Evolutionary conservation across 2,329 filamentous ascomycete species (phyloP).

Genomic region (Fusarium sp.): DNA sequence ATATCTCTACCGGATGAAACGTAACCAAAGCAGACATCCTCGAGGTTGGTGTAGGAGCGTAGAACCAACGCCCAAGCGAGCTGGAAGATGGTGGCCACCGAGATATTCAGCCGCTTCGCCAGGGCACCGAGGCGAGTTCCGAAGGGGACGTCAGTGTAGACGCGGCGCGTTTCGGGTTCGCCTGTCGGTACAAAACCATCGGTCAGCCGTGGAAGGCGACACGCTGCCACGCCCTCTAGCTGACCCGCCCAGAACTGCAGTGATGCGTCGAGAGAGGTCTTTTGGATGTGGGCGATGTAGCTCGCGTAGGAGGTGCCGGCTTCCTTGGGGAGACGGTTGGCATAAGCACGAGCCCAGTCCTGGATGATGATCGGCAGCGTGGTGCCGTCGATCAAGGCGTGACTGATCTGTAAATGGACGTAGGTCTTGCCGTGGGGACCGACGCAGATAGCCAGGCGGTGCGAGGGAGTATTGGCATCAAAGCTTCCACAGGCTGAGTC

Average conservation of each 20-base stretch:
- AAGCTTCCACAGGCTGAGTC: not conserved
- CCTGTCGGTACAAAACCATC: not conserved
- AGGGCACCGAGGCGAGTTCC: not conserved
- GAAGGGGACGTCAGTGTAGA: not conserved
- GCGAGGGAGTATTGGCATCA: not conserved
- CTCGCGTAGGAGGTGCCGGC: not conserved
- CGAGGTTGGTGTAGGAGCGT: constrained; percentile 9
- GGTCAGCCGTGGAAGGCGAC: constrained; percentile 5
- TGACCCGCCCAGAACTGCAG: constrained; percentile 1
- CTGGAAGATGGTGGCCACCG: constrained; percentile 14
- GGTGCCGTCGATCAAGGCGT: constrained; percentile 11
- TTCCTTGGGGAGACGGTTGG: not conserved
- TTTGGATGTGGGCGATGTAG: constrained; percentile 6
- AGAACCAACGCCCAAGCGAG: constrained; percentile 20
- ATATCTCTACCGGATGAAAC: constrained; percentile 7
- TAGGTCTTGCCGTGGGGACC: not conserved
- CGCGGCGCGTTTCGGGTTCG: not conserved
- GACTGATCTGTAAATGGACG: constrained; percentile 12
- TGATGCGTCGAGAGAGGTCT: constrained; percentile 5
- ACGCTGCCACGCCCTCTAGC: constrained; percentile 1
- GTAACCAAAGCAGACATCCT: constrained; percentile 12
- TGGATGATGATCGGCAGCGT: constrained; percentile 6
- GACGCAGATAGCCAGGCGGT: not conserved
- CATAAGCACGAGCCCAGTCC: not conserved
- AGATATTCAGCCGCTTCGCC: not conserved